phyloP scores from a whole-genome alignment of 208 protist genomes.

The Crithidia brevicula region DNA sequence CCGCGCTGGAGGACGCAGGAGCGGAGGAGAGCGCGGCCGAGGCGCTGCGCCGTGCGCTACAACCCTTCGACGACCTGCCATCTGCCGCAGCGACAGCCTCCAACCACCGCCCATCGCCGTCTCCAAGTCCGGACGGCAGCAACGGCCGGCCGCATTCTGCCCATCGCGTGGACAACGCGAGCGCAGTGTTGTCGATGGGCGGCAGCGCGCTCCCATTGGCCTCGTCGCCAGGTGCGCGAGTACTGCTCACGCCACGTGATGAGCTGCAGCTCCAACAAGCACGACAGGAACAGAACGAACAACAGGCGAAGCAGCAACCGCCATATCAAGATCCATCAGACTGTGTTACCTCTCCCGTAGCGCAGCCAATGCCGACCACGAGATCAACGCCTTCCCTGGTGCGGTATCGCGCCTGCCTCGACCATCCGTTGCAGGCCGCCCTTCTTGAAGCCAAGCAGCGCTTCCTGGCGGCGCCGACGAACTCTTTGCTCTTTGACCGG shows the following conservation, averaged over 20 bases:
- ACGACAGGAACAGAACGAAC: background rate
- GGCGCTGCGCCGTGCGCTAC: slow-evolving; percentile 1
- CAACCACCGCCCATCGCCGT: background rate
- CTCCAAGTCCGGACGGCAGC: background rate
- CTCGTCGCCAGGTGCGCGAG: background rate
- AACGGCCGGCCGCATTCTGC: background rate
- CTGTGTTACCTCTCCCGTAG: too few species aligned
- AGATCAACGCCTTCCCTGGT: background rate
- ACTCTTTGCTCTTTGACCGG: background rate
- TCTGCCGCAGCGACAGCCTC: background rate
- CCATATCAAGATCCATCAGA: background rate
- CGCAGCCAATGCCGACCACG: background rate
- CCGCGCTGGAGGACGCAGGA: slow-evolving; percentile 10
- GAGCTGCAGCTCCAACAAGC: slow-evolving; percentile 1
- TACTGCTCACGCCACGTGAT: slow-evolving; percentile 3
- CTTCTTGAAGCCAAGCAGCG: slow-evolving; percentile 14
- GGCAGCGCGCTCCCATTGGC: background rate
- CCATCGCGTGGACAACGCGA: too few species aligned
- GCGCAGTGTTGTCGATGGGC: too few species aligned
- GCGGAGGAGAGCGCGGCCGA: background rate
- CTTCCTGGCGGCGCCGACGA: background rate
- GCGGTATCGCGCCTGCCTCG: background rate
- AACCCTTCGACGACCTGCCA: background rate
- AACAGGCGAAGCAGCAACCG: background rate
- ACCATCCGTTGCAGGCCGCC: background rate